phyloP scores from a whole-genome alignment of 345 rosid genomes.

The Pseudoturritis turrita region DNA sequence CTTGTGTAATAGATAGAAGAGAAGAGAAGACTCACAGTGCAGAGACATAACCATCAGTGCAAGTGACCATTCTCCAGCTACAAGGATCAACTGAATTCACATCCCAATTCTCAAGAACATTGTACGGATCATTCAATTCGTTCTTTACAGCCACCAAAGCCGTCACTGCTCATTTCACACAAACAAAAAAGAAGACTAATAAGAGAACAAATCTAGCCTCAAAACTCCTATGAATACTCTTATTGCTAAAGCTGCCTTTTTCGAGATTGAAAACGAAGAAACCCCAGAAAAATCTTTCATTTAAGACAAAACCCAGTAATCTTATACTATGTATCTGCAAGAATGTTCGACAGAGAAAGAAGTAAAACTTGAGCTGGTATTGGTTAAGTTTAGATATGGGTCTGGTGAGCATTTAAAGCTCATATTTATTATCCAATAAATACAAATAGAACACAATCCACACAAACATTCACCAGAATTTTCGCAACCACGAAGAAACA shows the following conservation, averaged over 20 bases:
- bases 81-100: constrained; percentile 97
- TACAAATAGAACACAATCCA: constrained; percentile 10
- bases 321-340: background rate
- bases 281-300: background rate
- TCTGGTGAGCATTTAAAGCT: constrained; percentile 30
- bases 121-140: constrained; percentile 80
- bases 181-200: background rate
- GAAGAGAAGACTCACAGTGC: constrained; percentile 59
- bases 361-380: constrained; percentile 12
- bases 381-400: background rate
- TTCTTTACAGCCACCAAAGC: constrained; percentile 82
- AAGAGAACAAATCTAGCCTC: background rate
- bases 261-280: background rate
- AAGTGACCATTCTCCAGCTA: constrained; percentile 99
- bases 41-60: constrained; percentile 90
- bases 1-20: background rate
- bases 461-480: constrained; percentile 9
- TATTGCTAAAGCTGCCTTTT: background rate
- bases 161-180: constrained; percentile 64
- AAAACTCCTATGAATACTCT: background rate
- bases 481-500: background rate
- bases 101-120: constrained; percentile 96
- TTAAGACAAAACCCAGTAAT: background rate
- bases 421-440: constrained; percentile 21
- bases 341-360: background rate